Evolutionary conservation across 495 filamentous ascomycete species (phyloP), one percentile per base, ranked within the genome.

Genomic region (Penicillium pulvis): DNA sequence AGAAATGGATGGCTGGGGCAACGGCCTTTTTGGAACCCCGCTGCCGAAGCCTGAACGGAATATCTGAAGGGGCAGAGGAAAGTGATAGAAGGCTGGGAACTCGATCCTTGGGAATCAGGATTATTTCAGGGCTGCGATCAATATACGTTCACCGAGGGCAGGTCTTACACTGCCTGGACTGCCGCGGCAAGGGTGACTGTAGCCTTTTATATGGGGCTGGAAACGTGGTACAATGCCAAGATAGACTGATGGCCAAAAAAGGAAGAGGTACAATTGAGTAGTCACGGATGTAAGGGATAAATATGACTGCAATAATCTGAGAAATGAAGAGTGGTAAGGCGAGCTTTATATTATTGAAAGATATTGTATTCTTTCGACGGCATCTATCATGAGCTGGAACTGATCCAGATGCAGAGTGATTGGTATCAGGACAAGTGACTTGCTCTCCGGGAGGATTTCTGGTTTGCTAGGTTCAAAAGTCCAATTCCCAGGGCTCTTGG

Each of bases 1-100:
- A 23, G 20, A 23, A 23, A 23, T 23, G 7, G 70, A 61, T 53
- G 33, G 57, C 66, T 10, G 68, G 68, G 3, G 66, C 70, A 17
- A 72, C 64, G 10, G 68, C 64, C 14, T 70, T 46, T 24, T 64
- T 46, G 17, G 70, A 60, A 72, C 51, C 7, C 70, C 68, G 30
- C 72, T 66, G 14, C 68, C 68, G 26, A 67, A 70, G 12, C 67
- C 67, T 71, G 12, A 14, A 31, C 30, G 16, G 4, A n/a, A 3
- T 16, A 6, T 23, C 20, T 23, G 20, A 23, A 23, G 20, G 20
- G 20, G 2, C 20, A 2, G 28, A 3, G 28, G 28, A 7, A 23
- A 23, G 28, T 1, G 28, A 28, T 28, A 28, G 28, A 28, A 28
- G 28, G 33, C 9, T 36, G 33, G 12, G 33, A 2, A 1, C 20